These are phyloP conservation scores for Austroboletus eburneus DNA, from an alignment of 768 basidiomycete species.

Conservation along the genomic window DNA sequence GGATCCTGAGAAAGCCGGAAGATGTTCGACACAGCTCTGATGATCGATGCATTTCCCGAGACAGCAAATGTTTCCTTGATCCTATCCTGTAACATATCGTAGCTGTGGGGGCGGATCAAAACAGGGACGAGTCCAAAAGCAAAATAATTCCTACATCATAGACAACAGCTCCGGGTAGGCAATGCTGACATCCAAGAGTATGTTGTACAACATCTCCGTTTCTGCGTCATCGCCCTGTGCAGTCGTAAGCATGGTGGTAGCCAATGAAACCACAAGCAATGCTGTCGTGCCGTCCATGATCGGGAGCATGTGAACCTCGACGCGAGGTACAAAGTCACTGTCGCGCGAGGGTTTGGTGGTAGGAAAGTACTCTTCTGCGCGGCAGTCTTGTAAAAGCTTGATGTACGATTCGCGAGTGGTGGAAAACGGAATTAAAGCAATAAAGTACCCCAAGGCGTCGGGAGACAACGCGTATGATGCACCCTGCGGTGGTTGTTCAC, in stretches of 20 bases:
- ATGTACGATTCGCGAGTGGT: slow-evolving; percentile 53
- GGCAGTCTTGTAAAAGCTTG: slow-evolving; percentile 59
- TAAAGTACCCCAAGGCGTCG: slow-evolving; percentile 72
- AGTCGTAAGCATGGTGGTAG: slow-evolving; percentile 67
- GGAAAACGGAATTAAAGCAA: slow-evolving; percentile 71
- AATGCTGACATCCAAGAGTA: slow-evolving; percentile 68
- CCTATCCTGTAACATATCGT: slow-evolving; percentile 70
- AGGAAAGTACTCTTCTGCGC: slow-evolving; percentile 45
- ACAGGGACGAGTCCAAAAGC: not conserved
- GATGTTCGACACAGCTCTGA: slow-evolving; percentile 68
- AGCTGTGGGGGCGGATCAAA: slow-evolving; percentile 39
- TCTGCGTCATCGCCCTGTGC: slow-evolving; percentile 80
- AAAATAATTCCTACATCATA: slow-evolving; percentile 55
- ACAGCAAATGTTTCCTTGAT: slow-evolving; percentile 69
- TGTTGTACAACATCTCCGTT: slow-evolving; percentile 71
- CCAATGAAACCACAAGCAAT: slow-evolving; percentile 69
- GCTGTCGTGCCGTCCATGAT: slow-evolving; percentile 60
- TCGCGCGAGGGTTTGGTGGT: slow-evolving; percentile 37
- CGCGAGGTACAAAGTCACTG: slow-evolving; percentile 44
- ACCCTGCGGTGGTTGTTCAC: slow-evolving; percentile 35
- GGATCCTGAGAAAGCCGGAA: slow-evolving; percentile 67
- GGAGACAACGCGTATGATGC: slow-evolving; percentile 43
- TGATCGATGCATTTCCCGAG: slow-evolving; percentile 66
- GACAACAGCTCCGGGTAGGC: slow-evolving; percentile 69
- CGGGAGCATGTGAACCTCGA: slow-evolving; percentile 57